These are phyloP conservation scores for Saprolegnia parasitica DNA, from an alignment of 352 stramenopile genomes.

Conservation along the genomic window DNA sequence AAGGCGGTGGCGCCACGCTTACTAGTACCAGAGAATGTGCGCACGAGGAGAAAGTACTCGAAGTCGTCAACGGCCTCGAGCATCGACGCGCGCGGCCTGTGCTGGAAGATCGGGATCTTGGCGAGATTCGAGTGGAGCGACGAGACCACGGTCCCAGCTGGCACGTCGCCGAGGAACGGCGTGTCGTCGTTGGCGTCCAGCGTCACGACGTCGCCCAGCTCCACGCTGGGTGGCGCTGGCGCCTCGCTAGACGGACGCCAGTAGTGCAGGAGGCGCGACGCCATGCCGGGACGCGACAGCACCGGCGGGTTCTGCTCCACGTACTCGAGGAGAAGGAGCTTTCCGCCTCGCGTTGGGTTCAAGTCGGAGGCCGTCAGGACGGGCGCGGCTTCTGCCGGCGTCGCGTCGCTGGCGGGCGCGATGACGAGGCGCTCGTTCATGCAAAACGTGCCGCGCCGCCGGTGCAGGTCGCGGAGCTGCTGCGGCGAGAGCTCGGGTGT, in stretches of 20 bases:
- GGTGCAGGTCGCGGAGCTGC: conserved; percentile 77
- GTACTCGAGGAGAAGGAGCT: conserved; percentile 80
- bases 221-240: conserved; percentile 67
- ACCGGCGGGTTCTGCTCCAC: conserved; percentile 76
- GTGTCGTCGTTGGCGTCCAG: conserved; percentile 73
- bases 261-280: conserved; percentile 76
- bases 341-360: conserved; percentile 61
- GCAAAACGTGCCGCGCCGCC: conserved; percentile 77
- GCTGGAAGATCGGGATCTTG: conserved; percentile 76
- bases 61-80: conserved; percentile 37
- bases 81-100: conserved; percentile 44
- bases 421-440: conserved; percentile 75
- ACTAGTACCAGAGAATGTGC: conserved; percentile 62
- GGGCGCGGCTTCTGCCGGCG: conserved; percentile 31
- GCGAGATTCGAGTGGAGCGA: conserved; percentile 77
- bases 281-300: conserved; percentile 75
- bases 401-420: background rate
- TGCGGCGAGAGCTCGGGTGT: conserved; percentile 77
- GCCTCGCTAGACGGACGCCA: conserved; percentile 71
- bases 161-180: conserved; percentile 77
- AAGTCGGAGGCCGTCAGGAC: conserved; percentile 83
- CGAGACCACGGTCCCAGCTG: conserved; percentile 63
- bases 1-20: conserved; percentile 53
- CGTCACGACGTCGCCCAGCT: conserved; percentile 75
- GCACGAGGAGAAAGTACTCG: conserved; percentile 69